Evolutionary conservation across 2,329 filamentous ascomycete genomes (phyloP).

Genomic region (Colletotrichum camelliae): DNA sequence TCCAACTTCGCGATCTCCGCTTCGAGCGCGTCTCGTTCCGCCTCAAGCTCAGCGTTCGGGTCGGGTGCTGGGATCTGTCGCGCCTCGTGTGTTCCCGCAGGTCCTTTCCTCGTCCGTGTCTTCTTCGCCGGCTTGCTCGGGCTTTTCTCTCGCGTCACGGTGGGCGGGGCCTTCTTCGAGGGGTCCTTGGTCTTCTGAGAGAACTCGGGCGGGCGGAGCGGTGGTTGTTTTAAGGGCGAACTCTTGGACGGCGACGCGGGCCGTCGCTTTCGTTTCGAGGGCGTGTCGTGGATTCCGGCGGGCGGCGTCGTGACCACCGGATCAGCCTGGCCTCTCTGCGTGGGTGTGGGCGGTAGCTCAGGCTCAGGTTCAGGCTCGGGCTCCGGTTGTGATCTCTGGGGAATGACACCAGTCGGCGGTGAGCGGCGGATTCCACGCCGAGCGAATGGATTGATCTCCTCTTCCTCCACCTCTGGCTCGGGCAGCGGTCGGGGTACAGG

Average conservation of each 20-base stretch:
- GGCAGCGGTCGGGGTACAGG: conserved; percentile 53
- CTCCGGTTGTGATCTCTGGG: not conserved
- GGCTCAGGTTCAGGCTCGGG: conserved; percentile 49
- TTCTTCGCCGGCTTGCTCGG: not conserved
- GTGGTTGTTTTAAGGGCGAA: conserved; percentile 55
- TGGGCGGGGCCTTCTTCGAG: conserved; percentile 21
- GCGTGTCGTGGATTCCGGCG: conserved; percentile 64
- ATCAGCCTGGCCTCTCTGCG: conserved; percentile 53
- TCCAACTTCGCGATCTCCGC: conserved; percentile 62
- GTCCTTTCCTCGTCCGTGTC: not conserved
- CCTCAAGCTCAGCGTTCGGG: conserved; percentile 54
- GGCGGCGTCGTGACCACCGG: conserved; percentile 60
- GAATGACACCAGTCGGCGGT: conserved; percentile 30
- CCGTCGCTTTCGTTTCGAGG: conserved; percentile 54
- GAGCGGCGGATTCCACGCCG: conserved; percentile 40
- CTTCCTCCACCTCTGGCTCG: conserved; percentile 44
- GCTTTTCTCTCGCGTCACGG: not conserved
- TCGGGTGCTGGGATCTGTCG: conserved; percentile 48
- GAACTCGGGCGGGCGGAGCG: conserved; percentile 32
- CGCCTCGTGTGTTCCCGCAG: conserved; percentile 36
- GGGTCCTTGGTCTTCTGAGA: conserved; percentile 3
- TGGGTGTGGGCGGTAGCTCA: conserved; percentile 66
- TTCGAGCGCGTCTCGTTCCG: conserved; percentile 56
- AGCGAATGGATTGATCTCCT: conserved; percentile 44
- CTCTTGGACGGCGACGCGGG: conserved; percentile 42